phyloP scores from a whole-genome alignment of 2,329 filamentous ascomycete species.

The Domatiomyces globalis region DNA sequence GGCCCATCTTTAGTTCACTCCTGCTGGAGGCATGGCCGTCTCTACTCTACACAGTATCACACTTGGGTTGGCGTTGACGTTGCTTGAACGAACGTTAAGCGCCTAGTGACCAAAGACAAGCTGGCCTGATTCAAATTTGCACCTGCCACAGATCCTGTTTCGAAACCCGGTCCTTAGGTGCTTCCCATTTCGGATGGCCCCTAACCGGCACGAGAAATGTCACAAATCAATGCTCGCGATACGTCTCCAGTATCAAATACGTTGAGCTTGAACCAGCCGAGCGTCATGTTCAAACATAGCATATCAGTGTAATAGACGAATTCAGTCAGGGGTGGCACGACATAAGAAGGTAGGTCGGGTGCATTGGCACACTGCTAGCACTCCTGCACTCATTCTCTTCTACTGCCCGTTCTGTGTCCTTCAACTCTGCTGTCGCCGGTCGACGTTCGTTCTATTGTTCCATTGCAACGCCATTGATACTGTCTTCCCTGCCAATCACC shows the following conservation, averaged over 20 bases:
- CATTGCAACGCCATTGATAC: not conserved
- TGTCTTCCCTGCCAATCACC: not conserved
- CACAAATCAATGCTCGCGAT: not conserved
- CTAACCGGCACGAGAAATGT: not conserved
- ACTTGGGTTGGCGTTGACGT: too few species aligned
- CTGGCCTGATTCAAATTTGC: too few species aligned
- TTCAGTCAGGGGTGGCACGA: not conserved
- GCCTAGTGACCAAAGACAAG: too few species aligned
- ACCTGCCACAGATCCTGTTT: not conserved
- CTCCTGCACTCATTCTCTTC: not conserved
- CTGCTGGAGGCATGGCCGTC: too few species aligned
- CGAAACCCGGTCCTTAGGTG: not conserved
- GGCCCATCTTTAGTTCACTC: too few species aligned
- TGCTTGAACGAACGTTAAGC: too few species aligned
- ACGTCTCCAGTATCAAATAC: not conserved
- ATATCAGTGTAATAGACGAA: not conserved
- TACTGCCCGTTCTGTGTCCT: not conserved
- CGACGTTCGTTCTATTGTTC: not conserved
- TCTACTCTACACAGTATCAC: not conserved
- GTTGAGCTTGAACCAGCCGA: not conserved
- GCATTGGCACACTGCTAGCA: not conserved
- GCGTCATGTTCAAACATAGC: not conserved
- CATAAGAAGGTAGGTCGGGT: not conserved
- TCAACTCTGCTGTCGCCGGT: not conserved
- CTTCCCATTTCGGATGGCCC: not conserved